phyloP scores from a whole-genome alignment of 768 basidiomycete species.

The Lactarius hengduanensis region DNA sequence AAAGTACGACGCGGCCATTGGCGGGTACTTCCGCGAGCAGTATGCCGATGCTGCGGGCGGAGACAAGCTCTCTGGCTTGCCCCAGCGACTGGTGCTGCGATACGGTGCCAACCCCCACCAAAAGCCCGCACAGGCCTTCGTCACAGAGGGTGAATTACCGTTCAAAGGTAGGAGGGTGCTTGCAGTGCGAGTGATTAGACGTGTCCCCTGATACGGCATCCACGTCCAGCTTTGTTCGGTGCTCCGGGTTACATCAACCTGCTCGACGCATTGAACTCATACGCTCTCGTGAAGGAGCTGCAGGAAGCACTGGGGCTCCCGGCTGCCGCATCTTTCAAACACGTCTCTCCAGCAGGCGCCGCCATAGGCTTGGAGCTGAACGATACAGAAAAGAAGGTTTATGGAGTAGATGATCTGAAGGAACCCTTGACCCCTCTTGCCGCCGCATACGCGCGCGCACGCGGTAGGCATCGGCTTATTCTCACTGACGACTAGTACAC shows the following conservation, averaged over 20 bases:
- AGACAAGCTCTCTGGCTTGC: slow-evolving; percentile 61
- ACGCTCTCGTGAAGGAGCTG: slow-evolving; percentile 92
- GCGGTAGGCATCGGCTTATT: slow-evolving; percentile 49
- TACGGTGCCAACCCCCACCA: slow-evolving; percentile 99
- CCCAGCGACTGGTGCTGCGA: slow-evolving; percentile 83
- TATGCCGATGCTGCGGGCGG: slow-evolving; percentile 81
- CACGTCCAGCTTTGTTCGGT: slow-evolving; percentile 70
- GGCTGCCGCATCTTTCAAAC: slow-evolving; percentile 98
- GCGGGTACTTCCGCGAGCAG: slow-evolving; percentile 94
- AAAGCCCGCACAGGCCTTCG: slow-evolving; percentile 96
- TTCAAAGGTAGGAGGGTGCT: slow-evolving; percentile 70
- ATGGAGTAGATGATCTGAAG: slow-evolving; percentile 94
- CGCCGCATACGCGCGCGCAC: slow-evolving; percentile 91
- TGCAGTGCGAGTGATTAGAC: background rate
- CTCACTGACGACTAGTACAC: background rate
- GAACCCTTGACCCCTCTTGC: slow-evolving; percentile 87
- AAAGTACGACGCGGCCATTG: slow-evolving; percentile 91
- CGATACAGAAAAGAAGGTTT: slow-evolving; percentile 87
- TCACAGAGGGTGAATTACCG: slow-evolving; percentile 82
- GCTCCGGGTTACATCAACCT: slow-evolving; percentile 99
- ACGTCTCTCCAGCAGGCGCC: slow-evolving; percentile 97
- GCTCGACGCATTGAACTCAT: slow-evolving; percentile 95
- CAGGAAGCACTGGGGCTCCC: slow-evolving; percentile 84
- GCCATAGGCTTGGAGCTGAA: slow-evolving; percentile 86
- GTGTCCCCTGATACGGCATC: slow-evolving; percentile 6